phyloP scores from a whole-genome alignment of 129 eudicot species.

The Rutidosis leptorrhynchoides region DNA sequence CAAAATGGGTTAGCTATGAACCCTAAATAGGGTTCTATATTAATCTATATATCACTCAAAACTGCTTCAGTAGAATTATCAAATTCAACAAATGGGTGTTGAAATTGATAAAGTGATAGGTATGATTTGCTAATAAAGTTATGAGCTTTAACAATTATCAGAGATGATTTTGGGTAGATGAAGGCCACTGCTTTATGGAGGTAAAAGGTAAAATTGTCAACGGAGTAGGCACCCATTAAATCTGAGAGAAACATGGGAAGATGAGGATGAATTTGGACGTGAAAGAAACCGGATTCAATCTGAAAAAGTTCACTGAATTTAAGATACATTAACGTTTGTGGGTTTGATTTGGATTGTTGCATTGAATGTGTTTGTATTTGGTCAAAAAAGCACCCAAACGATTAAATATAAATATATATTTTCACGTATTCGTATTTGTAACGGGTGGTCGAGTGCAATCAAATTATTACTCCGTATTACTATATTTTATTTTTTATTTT shows the following conservation, averaged over 20 bases:
- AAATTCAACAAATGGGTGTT: slow-evolving; percentile 12
- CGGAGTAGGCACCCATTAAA: slow-evolving; percentile 6
- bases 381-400: background rate
- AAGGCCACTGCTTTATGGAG: slow-evolving; percentile 22
- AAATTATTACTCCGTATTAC: too few species aligned
- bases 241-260: slow-evolving; percentile 23
- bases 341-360: slow-evolving; percentile 1
- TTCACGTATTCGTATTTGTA: too few species aligned
- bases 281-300: slow-evolving; percentile 22
- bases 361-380: background rate
- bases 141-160: background rate
- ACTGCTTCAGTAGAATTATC: slow-evolving; percentile 8
- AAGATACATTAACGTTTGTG: slow-evolving; percentile 16
- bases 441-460: too few species aligned
- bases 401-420: too few species aligned
- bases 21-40: slow-evolving; percentile 22
- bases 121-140: slow-evolving; percentile 16
- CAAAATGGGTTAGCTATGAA: slow-evolving; percentile 17
- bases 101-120: slow-evolving; percentile 1
- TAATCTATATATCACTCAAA: slow-evolving; percentile 18
- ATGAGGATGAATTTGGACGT: slow-evolving; percentile 29
- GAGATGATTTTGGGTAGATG: slow-evolving; percentile 18
- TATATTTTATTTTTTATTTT: too few species aligned
- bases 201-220: slow-evolving; percentile 19
- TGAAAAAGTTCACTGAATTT: slow-evolving; percentile 7